Percentiles rank a stretch among this genome's conserved stretches.
These are phyloP conservation scores for Boletus bicolor DNA, from an alignment of 768 basidiomycete genomes.

Conservation along the genomic window DNA sequence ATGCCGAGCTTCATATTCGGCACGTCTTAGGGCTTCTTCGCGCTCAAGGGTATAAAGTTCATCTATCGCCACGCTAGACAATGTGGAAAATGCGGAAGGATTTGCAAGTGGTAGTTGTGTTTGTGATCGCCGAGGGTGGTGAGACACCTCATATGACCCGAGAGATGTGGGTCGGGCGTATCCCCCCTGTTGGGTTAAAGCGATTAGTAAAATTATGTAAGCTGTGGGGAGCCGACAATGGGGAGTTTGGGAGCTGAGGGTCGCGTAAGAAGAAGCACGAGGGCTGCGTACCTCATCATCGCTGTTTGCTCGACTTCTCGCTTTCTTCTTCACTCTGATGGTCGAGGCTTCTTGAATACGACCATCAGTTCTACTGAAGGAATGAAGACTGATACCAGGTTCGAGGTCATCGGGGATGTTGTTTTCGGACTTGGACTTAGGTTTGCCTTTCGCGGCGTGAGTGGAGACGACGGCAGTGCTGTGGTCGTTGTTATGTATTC, in stretches of 20 bases:
- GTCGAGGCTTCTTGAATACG: conserved; percentile 24
- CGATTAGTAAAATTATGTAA: conserved; percentile 27
- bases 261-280: background rate
- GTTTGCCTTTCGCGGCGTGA: conserved; percentile 25
- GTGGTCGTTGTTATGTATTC: conserved; percentile 80
- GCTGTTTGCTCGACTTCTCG: conserved; percentile 71
- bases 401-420: conserved; percentile 26
- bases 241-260: conserved; percentile 9
- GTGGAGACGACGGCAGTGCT: conserved; percentile 15
- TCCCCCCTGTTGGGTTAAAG: conserved; percentile 38
- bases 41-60: conserved; percentile 88
- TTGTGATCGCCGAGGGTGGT: conserved; percentile 29
- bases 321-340: conserved; percentile 67
- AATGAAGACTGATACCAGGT: conserved; percentile 25
- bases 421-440: conserved; percentile 31
- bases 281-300: conserved; percentile 73
- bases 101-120: conserved; percentile 28
- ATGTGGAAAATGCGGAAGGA: conserved; percentile 57
- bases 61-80: conserved; percentile 79
- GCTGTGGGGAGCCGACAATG: conserved; percentile 25
- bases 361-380: conserved; percentile 18
- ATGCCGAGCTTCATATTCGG: conserved; percentile 81
- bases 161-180: conserved; percentile 56
- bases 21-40: conserved; percentile 76
- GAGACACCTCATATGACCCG: conserved; percentile 41